Percentiles rank a stretch among this genome's conserved stretches.
phyloP scores from a whole-genome alignment of 2,329 filamentous ascomycete genomes.

The Clonostachys rosea region DNA sequence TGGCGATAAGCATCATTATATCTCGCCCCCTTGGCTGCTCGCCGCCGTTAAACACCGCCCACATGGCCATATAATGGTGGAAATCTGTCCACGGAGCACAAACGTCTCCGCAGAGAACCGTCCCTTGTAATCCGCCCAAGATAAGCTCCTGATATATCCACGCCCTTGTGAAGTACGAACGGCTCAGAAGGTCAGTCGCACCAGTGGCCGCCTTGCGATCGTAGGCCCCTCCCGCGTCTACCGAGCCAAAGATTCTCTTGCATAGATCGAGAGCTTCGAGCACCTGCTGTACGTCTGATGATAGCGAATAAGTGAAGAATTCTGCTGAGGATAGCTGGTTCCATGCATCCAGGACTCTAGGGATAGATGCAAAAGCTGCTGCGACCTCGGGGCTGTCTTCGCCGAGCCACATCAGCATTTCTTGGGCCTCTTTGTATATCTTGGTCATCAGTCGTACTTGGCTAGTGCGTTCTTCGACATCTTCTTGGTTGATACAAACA shows the following conservation, averaged over 20 bases:
- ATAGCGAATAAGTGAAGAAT: not conserved
- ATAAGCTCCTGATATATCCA: not conserved
- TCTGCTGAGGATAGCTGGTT: not conserved
- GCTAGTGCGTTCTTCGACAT: not conserved
- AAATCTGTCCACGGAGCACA: not conserved
- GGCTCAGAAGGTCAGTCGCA: not conserved
- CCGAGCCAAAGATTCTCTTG: no score
- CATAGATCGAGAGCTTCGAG: not conserved
- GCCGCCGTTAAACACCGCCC: no score
- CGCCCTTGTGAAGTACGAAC: not conserved
- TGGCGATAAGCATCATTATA: not conserved
- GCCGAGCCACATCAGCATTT: not conserved
- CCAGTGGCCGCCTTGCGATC: not conserved
- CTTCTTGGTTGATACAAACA: not conserved
- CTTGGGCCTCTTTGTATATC: not conserved
- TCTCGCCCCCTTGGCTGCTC: not conserved
- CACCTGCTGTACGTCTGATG: not conserved
- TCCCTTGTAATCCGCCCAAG: not conserved
- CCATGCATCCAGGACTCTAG: no score
- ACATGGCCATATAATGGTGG: not conserved
- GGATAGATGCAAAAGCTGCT: no score
- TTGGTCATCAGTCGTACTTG: not conserved
- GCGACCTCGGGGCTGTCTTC: not conserved
- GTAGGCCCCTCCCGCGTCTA: no score
- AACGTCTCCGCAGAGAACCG: not conserved